Evolutionary conservation across 1,284 basidiomycete species (phyloP), one percentile per base, ranked within the genome.

Genomic region (Trametes hirsuta): DNA sequence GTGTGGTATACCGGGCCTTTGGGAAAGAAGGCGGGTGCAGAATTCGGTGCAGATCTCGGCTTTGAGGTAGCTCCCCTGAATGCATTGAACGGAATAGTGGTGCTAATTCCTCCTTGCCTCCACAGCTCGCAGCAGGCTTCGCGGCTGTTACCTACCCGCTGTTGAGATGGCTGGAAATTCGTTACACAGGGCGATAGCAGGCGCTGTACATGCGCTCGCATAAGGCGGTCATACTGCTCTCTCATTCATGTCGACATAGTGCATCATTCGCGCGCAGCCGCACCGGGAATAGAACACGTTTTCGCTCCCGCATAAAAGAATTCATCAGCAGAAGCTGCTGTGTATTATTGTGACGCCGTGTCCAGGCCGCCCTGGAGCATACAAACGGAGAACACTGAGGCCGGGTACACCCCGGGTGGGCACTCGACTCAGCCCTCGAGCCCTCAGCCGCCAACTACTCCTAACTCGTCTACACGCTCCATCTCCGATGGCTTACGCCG

Each of bases 1-100:
- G 74, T 74, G 4, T 84, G 83, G 82, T 85, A 83, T 61, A 80
- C 78, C 3, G 84, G 84, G 0, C 83, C 83, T 0, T 66, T 85
- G 1, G 84, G 76, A 3, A 68, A 66, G 55, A 65, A 76, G 53
- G 78, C 82, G 4, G 80, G 81, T 9, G 71, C 63, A 18, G 61
- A 72, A 9, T 76, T 72, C 45, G 82, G 84, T 22, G 83, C 82
- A 0, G 84, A 86, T 66, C 74, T 85, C 22, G 84, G 85, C 12
- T 86, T 87, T 59, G 84, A 87, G 75, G 78, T 84, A 36, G 22
- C 72, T 46, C 22, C 48, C 24, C 53, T 14, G 3, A 36, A 3
- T 22, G 6, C 18, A 3, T 4, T 15, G n/a, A 21, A 10, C 37
- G 15, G 52, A 21, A 34, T 51, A 15, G 15, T 42, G 47, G 12